Conservation (phyloP, 2,329 filamentous ascomycete genomes). For the Tolypocladium cylindrosporum region DNA sequence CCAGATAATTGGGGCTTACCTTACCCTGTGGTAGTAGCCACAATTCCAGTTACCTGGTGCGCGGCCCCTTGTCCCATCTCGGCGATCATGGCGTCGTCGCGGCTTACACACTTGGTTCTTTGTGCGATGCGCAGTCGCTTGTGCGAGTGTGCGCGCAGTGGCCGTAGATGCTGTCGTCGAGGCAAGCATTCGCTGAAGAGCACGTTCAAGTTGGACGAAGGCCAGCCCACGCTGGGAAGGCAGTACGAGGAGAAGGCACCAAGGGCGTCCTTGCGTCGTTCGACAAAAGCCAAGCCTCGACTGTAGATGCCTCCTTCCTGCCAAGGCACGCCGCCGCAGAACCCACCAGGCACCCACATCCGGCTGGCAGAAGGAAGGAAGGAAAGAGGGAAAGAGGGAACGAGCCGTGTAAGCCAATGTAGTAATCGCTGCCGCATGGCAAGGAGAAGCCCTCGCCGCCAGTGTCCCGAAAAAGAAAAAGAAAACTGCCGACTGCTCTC, state of each 20-base stretch:
- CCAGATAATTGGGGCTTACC: not conserved
- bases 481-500: not conserved
- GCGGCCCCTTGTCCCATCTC: not conserved
- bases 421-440: not conserved
- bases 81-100: not conserved
- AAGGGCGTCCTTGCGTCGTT: not conserved
- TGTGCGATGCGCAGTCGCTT: not conserved
- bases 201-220: too few relatives aligned
- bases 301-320: not conserved
- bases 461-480: not conserved
- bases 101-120: not conserved
- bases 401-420: not conserved
- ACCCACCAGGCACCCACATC: too few relatives aligned
- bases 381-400: not conserved
- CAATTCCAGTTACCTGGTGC: not conserved
- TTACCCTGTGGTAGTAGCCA: not conserved
- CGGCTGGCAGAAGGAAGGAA: not conserved
- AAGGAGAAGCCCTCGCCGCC: not conserved
- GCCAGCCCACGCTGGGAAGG: too few relatives aligned
- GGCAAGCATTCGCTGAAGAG: not conserved
- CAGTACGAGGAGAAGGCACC: too few relatives aligned
- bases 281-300: not conserved
- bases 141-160: not conserved
- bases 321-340: not conserved
- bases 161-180: not conserved